These are phyloP conservation scores for Suillus fuscotomentosus DNA, from an alignment of 768 basidiomycete genomes.

Conservation along the genomic window DNA sequence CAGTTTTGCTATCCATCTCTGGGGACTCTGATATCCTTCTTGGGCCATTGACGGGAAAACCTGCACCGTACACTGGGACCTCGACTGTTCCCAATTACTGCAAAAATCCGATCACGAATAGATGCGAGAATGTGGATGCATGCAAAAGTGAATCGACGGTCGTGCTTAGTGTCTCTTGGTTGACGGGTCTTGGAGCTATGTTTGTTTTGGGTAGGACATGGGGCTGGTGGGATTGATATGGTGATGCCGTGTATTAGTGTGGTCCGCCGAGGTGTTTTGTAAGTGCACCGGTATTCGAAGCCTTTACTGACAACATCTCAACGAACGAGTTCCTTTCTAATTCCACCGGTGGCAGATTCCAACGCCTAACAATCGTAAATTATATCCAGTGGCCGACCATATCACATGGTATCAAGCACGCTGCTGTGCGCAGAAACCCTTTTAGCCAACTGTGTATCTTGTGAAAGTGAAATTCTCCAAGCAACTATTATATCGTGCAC, in stretches of 20 bases:
- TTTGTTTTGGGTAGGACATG: conserved; percentile 5
- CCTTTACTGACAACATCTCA: not conserved
- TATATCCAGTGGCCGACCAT: not conserved
- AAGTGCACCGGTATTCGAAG: not conserved
- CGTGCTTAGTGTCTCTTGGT: not conserved
- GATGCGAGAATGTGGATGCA: not conserved
- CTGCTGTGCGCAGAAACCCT: not conserved
- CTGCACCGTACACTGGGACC: not conserved
- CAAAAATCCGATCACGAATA: not conserved
- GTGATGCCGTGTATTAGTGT: not conserved
- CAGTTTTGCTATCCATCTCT: not conserved
- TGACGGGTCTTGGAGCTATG: not conserved
- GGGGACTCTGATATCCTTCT: not conserved
- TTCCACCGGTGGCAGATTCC: not conserved
- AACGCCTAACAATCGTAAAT: not conserved
- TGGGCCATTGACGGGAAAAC: not conserved
- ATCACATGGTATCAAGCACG: not conserved
- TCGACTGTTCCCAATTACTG: not conserved
- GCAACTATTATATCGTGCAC: not conserved
- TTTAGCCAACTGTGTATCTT: too few relatives aligned
- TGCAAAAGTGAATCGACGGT: not conserved
- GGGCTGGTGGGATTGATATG: conserved; percentile 3
- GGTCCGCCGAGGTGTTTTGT: not conserved
- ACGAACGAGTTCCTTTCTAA: not conserved
- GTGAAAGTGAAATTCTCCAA: not conserved